phyloP scores from a whole-genome alignment of 176 grass and related monocot genomes.

The Dactylis glomerata region DNA sequence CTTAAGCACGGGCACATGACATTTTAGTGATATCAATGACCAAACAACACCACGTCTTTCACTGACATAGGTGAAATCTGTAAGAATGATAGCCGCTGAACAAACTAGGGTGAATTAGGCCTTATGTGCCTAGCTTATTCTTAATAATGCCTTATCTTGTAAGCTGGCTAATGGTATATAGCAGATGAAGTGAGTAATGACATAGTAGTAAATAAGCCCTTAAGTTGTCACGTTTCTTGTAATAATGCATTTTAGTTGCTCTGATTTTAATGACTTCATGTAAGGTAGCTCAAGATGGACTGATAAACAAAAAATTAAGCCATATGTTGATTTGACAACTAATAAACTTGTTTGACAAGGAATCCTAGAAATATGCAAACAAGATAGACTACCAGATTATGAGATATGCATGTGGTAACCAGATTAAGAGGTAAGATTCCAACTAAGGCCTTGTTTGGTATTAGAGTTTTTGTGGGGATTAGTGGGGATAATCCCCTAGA shows the following conservation, averaged over 20 bases:
- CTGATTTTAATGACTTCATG: not conserved
- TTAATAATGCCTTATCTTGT: not conserved
- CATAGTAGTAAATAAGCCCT: slow-evolving; percentile 3
- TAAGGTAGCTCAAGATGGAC: slow-evolving; percentile 9
- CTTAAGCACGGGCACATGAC: not conserved
- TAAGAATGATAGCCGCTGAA: not conserved
- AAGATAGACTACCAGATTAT: not conserved
- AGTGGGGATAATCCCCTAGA: no score
- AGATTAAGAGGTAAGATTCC: not conserved
- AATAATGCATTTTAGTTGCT: not conserved
- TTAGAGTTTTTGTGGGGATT: no score
- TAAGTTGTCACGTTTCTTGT: not conserved
- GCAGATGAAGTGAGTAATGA: not conserved
- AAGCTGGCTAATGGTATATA: not conserved
- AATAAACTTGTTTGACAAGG: not conserved
- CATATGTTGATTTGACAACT: slow-evolving; percentile 2
- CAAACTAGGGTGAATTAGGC: slow-evolving; percentile 2
- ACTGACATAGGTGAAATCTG: slow-evolving; percentile 1
- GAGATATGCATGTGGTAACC: not conserved
- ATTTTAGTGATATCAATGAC: slow-evolving; percentile 14
- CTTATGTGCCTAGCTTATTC: not conserved
- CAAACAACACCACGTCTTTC: not conserved
- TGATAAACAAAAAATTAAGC: not conserved
- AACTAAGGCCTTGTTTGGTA: no score
- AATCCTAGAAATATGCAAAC: slow-evolving; percentile 15